Percentiles rank a stretch among this genome's conserved stretches.
Conservation (phyloP, 768 basidiomycete genomes). For the Basidioascus undulatus region DNA sequence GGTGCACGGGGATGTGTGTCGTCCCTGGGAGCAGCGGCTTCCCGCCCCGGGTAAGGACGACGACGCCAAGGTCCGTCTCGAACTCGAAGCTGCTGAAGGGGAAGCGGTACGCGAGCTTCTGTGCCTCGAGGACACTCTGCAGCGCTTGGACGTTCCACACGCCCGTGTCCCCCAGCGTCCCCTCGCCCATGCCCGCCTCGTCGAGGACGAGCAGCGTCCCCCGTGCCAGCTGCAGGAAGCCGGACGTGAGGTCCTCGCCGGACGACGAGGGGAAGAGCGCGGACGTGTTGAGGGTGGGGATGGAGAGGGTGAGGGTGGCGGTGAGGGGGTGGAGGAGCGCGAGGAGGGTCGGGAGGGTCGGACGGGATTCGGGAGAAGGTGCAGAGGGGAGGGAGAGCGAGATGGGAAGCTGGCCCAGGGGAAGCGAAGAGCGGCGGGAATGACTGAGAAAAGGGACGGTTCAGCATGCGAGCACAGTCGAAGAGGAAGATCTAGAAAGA, state of each 20-base stretch:
- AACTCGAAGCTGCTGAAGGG: slow-evolving; percentile 15
- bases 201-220: slow-evolving; percentile 12
- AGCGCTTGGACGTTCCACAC: slow-evolving; percentile 13
- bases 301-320: slow-evolving; percentile 9
- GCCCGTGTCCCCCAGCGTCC: slow-evolving; percentile 14
- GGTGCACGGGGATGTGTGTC: no score
- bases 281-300: slow-evolving; percentile 11
- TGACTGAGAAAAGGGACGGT: slow-evolving; percentile 5
- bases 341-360: not conserved
- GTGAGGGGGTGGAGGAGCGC: slow-evolving; percentile 7
- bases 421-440: slow-evolving; percentile 11
- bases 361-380: not conserved
- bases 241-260: slow-evolving; percentile 11
- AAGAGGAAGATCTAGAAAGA: not conserved
- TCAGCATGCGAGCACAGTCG: not conserved
- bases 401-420: slow-evolving; percentile 13
- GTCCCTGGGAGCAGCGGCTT: slow-evolving; percentile 14
- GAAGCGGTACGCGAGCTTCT: slow-evolving; percentile 15
- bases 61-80: slow-evolving; percentile 12
- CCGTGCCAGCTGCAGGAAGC: slow-evolving; percentile 11
- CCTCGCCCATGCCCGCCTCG: slow-evolving; percentile 11
- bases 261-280: slow-evolving; percentile 5
- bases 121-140: slow-evolving; percentile 10
- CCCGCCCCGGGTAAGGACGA: slow-evolving; percentile 13
- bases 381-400: slow-evolving; percentile 8